Base-by-base conservation (phyloP, 2,329 filamentous ascomycete genomes). In the Aureobasidium melanogenum region DNA sequence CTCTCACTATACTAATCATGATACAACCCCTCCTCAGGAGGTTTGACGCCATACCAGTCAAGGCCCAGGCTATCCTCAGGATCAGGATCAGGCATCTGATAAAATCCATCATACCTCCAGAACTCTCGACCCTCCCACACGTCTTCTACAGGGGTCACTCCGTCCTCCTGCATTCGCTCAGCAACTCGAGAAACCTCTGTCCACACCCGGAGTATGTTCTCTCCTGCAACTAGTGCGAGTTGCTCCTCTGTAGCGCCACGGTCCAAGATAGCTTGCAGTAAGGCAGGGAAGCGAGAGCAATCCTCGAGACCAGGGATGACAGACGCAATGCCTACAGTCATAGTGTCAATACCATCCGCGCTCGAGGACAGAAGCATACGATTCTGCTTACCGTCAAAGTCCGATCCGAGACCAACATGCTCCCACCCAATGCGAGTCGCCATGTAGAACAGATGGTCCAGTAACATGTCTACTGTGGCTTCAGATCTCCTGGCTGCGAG, bases 161-260 rank as follows among this genome's bases (percentile, higher is more conserved):
- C 69, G 48, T 71, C 71, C 0, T 52, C 62, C 60, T 68, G 67
- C 68, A 74, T 72, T 46, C 65, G 56, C 1, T 74, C 67, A 7
- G 71, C 59, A 1, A 71, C 67, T 3, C 22, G 34, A 24, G 7
- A 4, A 1, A 55, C 36, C 0, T 65, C 68, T 2, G 63, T 62
- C 72, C 71, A 74, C 3, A 73, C 72, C 7, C 72, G 55, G 7
- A 76, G 62, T 39, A 76, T 74, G 36, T 77, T 77, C 41, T 73
- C 70, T 0, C 75, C 74, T 0, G 67, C 69, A 3, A 75, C 69
- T 62, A 72, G 73, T 1, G 67, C 67, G 5, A 75, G 64, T 64
- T 76, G 72, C 17, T 73, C 71, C 56, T 75, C 71, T 0, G 73
- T 75, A 0, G 74, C 74, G 1, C 75, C 75, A 9, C 74, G 68